A percentile compares a stretch with the other conserved stretches of the same genome.
These are phyloP conservation scores for Calendula officinalis DNA, from an alignment of 129 eudicot species.

Conservation along the genomic window DNA sequence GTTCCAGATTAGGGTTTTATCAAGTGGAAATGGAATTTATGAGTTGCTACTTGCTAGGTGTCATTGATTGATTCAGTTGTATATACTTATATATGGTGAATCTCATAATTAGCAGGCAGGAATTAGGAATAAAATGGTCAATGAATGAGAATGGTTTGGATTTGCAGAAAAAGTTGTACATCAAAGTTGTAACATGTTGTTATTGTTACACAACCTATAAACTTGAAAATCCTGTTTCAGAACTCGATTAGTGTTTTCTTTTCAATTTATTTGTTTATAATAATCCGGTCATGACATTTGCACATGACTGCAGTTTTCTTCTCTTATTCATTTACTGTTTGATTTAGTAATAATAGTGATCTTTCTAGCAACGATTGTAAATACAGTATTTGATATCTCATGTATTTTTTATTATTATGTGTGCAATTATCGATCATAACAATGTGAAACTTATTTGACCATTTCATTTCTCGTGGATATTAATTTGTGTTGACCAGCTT, in stretches of 20 bases:
- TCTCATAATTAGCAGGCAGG: not conserved
- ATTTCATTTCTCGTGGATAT: not conserved
- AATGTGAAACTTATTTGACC: slow-evolving; percentile 15
- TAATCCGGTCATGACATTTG: not conserved
- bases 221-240: not conserved
- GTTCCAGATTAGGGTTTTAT: slow-evolving; percentile 18
- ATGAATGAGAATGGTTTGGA: not conserved
- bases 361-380: not conserved
- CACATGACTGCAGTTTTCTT: not conserved
- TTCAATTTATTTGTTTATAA: not conserved
- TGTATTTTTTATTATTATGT: not conserved
- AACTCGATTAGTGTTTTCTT: not conserved
- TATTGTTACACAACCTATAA: not conserved
- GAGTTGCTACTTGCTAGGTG: not conserved
- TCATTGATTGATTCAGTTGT: slow-evolving; percentile 14
- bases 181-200: not conserved
- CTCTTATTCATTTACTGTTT: not conserved
- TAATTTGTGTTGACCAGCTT: not conserved
- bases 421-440: slow-evolving; percentile 2
- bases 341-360: not conserved
- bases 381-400: not conserved
- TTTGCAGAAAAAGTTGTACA: not conserved
- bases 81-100: not conserved
- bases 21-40: not conserved
- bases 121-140: not conserved